Base-by-base conservation (phyloP, 2,329 filamentous ascomycete species). In the Epichloe aotearoae region DNA sequence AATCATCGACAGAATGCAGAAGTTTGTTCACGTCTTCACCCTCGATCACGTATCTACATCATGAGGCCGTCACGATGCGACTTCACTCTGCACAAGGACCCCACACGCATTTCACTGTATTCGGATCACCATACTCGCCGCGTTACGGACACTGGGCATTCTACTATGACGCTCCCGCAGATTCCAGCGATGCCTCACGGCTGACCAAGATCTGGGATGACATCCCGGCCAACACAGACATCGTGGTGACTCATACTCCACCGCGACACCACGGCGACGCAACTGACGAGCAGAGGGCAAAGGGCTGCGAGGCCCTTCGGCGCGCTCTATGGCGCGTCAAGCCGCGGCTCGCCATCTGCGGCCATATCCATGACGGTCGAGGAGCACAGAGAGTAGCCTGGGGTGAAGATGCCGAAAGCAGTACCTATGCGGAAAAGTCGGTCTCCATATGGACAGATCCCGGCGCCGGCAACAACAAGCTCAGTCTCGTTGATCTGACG, bases 241-340 rank as follows among this genome's bases (percentile, higher is more conserved):
- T 89, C 40, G 69, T 88, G 1, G 69, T 89, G 30, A 87, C 84
- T 2, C 84, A 89, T 61, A 84, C 82, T 0, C 85, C 85, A 12
- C 75, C 84, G 0, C 71, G 69, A 53, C 73, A 68, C 1, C 77
- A 84, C 59, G 72, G 76, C 54, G 84, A 88, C 56, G 69, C 72
- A 56, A 61, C 62, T 4, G 61, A 61, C 12, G 62, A 62, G 23
- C 61, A 66, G 11, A 63, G 64, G 37, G 63, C 68, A 3, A 66
- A 67, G 23, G 85, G 85, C 2, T 89, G 84, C 59, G 73, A 79
- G 56, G 72, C 69, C 14, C 70, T 89, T 14, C 66, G 74, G 8
- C 67, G 70, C 48, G 72, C 74, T 0, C 66, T 88, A 23, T 78
- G 75, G 72, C 68, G 75, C 5, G 74, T 84, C 3, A 72, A 81